Evolutionary conservation across 139 green algal species (phyloP).

Genomic region (Chara braunii): DNA sequence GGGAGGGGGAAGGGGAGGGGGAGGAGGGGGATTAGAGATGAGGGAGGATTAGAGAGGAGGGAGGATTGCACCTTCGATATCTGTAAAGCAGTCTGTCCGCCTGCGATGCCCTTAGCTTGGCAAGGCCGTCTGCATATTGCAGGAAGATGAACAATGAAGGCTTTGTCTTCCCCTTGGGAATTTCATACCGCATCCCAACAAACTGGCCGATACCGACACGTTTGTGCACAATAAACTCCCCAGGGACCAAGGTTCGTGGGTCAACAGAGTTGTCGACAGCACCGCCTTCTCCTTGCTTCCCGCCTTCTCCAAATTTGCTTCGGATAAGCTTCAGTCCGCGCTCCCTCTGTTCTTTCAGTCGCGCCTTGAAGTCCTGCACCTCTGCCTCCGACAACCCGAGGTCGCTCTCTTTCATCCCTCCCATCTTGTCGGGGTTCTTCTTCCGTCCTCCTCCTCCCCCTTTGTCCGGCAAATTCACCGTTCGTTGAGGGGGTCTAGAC

Average conservation of each 20-base stretch:
- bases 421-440: too few species aligned
- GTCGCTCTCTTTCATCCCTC: too few species aligned
- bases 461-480: too few species aligned
- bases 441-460: too few species aligned
- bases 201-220: conserved; percentile 21
- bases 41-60: background rate
- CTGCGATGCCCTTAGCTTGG: conserved; percentile 36
- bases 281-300: too few species aligned
- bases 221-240: conserved; percentile 37
- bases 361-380: too few species aligned
- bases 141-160: conserved; percentile 21
- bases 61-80: background rate
- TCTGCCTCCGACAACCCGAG: too few species aligned
- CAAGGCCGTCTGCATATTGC: conserved; percentile 36
- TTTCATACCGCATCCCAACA: background rate
- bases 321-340: too few species aligned
- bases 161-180: conserved; percentile 4
- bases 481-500: too few species aligned
- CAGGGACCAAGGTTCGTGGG: conserved; percentile 11
- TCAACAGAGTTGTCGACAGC: conserved; percentile 19
- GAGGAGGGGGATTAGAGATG: background rate
- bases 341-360: too few species aligned
- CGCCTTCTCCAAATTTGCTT: too few species aligned
- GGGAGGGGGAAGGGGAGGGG: background rate
- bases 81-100: conserved; percentile 33